These are phyloP conservation scores for Parmelia sp. DNA, from an alignment of 495 filamentous ascomycete species.

Conservation along the genomic window DNA sequence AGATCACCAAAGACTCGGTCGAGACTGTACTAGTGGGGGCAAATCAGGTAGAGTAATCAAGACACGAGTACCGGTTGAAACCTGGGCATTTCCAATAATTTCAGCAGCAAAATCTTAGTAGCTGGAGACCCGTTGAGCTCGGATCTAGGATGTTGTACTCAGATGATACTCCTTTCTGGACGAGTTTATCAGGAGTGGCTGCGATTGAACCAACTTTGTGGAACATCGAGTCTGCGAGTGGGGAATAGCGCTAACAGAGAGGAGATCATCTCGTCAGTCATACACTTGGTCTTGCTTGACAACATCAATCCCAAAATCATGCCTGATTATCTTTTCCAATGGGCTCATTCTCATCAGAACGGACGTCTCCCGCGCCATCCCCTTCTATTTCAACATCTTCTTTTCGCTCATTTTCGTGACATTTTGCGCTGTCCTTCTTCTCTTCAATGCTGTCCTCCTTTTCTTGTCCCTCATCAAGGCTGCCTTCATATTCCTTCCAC, in stretches of 20 bases:
- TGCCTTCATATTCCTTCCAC: conserved; percentile 63
- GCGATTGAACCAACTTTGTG: neutral
- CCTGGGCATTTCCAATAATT: no score
- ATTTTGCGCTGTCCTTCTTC: neutral
- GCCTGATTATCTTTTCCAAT: neutral
- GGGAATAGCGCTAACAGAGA: neutral
- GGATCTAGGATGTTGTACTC: no score
- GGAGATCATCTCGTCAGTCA: neutral
- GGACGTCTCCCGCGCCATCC: neutral
- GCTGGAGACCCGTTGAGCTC: neutral
- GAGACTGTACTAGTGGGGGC: no score
- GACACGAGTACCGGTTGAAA: no score
- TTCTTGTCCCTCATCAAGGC: conserved; percentile 5
- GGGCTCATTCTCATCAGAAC: neutral
- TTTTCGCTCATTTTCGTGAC: neutral
- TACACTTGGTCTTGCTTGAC: neutral
- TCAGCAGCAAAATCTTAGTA: no score
- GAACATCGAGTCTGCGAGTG: neutral
- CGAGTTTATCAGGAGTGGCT: neutral
- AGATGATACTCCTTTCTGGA: neutral
- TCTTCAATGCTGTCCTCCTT: neutral
- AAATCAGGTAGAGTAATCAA: no score
- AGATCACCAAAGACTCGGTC: no score
- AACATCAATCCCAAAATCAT: neutral
- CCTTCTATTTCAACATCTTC: neutral